Percentiles rank a stretch among this genome's conserved stretches.
Evolutionary conservation across 768 basidiomycete species (phyloP).

Genomic region (Hygrocybe punicea): DNA sequence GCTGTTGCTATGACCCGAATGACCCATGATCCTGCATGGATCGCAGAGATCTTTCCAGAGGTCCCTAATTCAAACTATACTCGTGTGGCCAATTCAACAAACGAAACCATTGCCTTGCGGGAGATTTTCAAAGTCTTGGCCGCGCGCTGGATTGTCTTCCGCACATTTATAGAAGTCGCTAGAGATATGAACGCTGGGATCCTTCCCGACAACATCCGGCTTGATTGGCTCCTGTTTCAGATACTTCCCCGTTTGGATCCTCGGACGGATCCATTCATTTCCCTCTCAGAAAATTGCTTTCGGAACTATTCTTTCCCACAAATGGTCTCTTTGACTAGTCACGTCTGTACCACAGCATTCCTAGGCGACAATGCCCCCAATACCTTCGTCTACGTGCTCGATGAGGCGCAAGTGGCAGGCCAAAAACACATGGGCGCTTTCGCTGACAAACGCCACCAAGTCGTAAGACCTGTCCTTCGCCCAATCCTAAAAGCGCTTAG

Average conservation of each 20-base stretch:
- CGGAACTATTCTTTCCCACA: background rate
- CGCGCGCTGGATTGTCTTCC: slow-evolving; percentile 2
- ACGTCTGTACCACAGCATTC: background rate
- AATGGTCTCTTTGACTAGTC: too few species aligned
- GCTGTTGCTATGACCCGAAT: background rate
- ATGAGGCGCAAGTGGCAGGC: slow-evolving; percentile 12
- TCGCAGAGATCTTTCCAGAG: background rate
- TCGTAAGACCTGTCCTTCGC: background rate
- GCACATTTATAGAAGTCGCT: background rate
- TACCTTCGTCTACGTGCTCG: slow-evolving; percentile 9
- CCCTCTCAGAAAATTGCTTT: background rate
- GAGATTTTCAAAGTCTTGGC: background rate
- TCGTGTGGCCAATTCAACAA: background rate
- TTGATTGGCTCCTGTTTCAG: slow-evolving; percentile 2
- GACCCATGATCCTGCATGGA: background rate
- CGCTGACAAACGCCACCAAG: background rate
- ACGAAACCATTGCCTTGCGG: background rate
- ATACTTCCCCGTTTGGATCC: background rate
- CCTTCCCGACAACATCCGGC: background rate
- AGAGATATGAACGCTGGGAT: background rate
- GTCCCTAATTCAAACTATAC: background rate
- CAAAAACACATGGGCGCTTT: background rate
- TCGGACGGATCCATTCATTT: background rate
- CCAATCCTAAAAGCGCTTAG: background rate
- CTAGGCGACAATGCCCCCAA: background rate